Percentiles rank a stretch among this genome's conserved stretches.
Evolutionary conservation across 371 early-diverging fungal species (phyloP).

Genomic region (Scutellospora calospora): DNA sequence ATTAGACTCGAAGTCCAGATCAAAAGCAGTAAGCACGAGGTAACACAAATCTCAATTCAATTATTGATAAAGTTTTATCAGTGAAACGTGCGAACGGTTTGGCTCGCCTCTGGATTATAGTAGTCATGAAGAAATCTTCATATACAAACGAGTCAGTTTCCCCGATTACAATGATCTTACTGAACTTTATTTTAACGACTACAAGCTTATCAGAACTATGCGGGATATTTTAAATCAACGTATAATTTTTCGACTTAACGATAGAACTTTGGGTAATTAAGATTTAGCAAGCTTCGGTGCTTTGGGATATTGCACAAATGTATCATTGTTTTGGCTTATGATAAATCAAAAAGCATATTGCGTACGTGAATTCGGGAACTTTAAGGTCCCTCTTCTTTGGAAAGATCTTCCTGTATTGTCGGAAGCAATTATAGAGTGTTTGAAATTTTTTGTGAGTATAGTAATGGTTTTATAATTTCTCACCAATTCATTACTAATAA

Average conservation of each 20-base stretch:
- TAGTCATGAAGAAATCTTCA: constrained; percentile 29
- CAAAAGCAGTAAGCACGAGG: constrained; percentile 30
- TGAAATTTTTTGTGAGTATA: constrained; percentile 40
- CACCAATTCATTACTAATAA: constrained; percentile 11
- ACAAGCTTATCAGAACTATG: constrained; percentile 35
- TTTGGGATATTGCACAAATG: constrained; percentile 19
- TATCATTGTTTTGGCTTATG: constrained; percentile 39
- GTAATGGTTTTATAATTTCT: constrained; percentile 5
- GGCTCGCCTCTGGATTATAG: constrained; percentile 32
- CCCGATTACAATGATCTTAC: constrained; percentile 31
- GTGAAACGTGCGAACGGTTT: constrained; percentile 37
- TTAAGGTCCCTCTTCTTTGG: constrained; percentile 35
- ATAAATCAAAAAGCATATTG: constrained; percentile 41
- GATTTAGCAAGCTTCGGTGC: constrained; percentile 35
- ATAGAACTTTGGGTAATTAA: constrained; percentile 5
- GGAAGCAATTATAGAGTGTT: constrained; percentile 35
- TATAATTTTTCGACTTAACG: constrained; percentile 14
- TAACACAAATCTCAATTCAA: constrained; percentile 26
- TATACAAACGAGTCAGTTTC: constrained; percentile 22
- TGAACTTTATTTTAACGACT: constrained; percentile 27
- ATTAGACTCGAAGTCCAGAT: constrained; percentile 31
- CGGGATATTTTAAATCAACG: constrained; percentile 34
- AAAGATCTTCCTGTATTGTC: constrained; percentile 26
- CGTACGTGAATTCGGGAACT: constrained; percentile 35
- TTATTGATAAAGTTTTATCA: constrained; percentile 33